Conservation (phyloP, 2,329 filamentous ascomycete species). For the Cladosporium sp. region DNA sequence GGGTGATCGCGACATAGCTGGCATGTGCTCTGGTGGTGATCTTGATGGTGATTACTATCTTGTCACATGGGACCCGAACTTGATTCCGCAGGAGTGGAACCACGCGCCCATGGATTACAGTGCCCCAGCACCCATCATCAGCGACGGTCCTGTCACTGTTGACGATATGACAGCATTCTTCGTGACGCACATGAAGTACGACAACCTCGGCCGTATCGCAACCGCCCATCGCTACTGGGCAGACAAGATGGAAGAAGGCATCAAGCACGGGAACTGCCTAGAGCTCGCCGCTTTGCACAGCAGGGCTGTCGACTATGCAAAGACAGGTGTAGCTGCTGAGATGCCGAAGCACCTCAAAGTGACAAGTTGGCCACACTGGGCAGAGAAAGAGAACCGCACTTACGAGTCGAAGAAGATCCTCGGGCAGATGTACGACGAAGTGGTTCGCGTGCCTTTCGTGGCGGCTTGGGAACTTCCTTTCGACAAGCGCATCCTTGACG, state of each 20-base stretch:
- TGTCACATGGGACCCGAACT: constrained; percentile 80
- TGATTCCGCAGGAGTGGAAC: constrained; percentile 73
- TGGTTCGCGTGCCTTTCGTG: constrained; percentile 67
- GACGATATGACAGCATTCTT: constrained; percentile 82
- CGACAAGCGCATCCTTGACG: constrained; percentile 70
- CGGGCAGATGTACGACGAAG: constrained; percentile 79
- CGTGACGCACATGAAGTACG: constrained; percentile 89
- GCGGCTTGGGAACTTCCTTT: constrained; percentile 74
- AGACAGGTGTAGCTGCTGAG: constrained; percentile 77
- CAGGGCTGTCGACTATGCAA: constrained; percentile 89
- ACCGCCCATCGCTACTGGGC: constrained; percentile 77
- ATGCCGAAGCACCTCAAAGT: constrained; percentile 66
- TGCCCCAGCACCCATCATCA: constrained; percentile 57
- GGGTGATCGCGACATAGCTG: constrained; percentile 81
- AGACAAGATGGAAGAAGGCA: constrained; percentile 63
- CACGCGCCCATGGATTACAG: constrained; percentile 76
- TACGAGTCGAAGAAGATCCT: constrained; percentile 74
- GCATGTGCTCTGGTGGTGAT: constrained; percentile 95
- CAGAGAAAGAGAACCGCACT: constrained; percentile 59
- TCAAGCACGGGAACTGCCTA: constrained; percentile 69
- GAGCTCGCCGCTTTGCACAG: constrained; percentile 81
- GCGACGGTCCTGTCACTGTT: constrained; percentile 66
- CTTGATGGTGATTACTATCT: constrained; percentile 96
- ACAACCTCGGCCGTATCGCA: constrained; percentile 78
- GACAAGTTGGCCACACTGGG: constrained; percentile 77